Evolutionary conservation across 2,329 filamentous ascomycete species (phyloP), one percentile per base, ranked within the genome.

Genomic region (Mycosphaerella sp.): DNA sequence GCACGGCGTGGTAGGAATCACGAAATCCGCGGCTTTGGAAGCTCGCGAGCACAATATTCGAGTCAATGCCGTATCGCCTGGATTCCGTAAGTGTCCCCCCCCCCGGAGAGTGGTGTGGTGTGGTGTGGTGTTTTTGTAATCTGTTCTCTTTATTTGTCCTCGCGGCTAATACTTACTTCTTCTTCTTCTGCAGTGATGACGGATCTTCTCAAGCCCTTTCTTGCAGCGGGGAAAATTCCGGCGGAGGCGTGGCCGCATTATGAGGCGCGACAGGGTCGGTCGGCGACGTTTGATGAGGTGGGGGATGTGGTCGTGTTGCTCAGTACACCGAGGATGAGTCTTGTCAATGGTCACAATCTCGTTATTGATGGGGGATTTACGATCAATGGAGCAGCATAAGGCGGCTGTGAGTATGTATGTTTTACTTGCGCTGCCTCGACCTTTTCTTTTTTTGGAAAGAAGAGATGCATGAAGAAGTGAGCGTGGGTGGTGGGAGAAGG

Each of bases 1-100:
- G 56, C 71, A 73, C 56, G 71, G 67, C 2, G 51, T 74, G 1
- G 55, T 73, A 14, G 71, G 69, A 2, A 57, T 74, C 41, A 73
- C 71, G 14, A 71, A 71, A 45, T 52, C 61, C 44, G 55, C 58
- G 6, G 63, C 64, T 2, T 61, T 65, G 7, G 66, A 69, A 58
- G 66, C 62, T 56, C 63, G 62, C 0, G 56, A 57, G 7, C 53
- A 63, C 40, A 60, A 66, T 16, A 64, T 70, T 43, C 59, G 67
- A 17, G 66, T 70, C 28, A 70, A 70, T 45, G 63, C 60, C 18
- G 54, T 70, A 4, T 63, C 60, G 18, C 68, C 67, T 1, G 68
- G 68, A 0, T 63, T 62, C 32, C 46, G 45, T 49, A 28, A 46
- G 44, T 27, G 7, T 3, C 12, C 8, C 10, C 8, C 25, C 13